These are phyloP conservation scores for Xylaria longipes DNA, from an alignment of 495 filamentous ascomycete species.

Conservation along the genomic window DNA sequence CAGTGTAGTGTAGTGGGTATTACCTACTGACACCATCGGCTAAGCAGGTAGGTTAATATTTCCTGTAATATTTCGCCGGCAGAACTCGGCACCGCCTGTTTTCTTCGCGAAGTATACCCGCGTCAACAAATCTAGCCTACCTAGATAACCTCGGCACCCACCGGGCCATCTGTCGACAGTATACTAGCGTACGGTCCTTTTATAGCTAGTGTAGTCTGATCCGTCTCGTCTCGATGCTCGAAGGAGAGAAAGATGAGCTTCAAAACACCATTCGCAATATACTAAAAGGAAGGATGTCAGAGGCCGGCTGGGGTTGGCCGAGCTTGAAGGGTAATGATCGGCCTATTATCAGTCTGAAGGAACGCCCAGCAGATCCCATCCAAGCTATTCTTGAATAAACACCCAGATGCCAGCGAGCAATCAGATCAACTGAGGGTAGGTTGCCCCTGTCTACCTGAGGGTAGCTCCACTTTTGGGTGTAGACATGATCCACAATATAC, in stretches of 20 bases:
- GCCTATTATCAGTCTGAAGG: neutral
- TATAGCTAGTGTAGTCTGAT: neutral
- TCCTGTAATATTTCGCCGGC: neutral
- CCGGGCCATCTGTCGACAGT: too few species aligned
- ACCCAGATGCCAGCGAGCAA: too few species aligned
- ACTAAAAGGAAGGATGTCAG: neutral
- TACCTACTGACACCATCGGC: slow-evolving; percentile 1
- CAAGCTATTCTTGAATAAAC: slow-evolving; percentile 7
- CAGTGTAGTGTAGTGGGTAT: neutral
- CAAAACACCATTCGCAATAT: neutral
- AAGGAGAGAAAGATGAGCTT: neutral
- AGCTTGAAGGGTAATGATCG: slow-evolving; percentile 1
- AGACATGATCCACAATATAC: too few species aligned
- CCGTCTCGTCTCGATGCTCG: neutral
- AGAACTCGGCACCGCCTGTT: neutral
- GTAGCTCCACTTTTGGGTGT: too few species aligned
- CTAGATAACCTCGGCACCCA: neutral
- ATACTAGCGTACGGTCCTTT: neutral
- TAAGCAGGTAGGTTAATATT: neutral
- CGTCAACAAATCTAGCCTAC: too few species aligned
- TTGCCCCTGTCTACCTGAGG: too few species aligned
- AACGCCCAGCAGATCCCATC: neutral
- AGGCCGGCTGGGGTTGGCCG: neutral
- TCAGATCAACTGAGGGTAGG: too few species aligned
- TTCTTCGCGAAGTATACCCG: neutral